Evolutionary conservation across 257 asterid genomes (phyloP), one percentile per base, ranked within the genome.

Genomic region (Mentha longifolia): DNA sequence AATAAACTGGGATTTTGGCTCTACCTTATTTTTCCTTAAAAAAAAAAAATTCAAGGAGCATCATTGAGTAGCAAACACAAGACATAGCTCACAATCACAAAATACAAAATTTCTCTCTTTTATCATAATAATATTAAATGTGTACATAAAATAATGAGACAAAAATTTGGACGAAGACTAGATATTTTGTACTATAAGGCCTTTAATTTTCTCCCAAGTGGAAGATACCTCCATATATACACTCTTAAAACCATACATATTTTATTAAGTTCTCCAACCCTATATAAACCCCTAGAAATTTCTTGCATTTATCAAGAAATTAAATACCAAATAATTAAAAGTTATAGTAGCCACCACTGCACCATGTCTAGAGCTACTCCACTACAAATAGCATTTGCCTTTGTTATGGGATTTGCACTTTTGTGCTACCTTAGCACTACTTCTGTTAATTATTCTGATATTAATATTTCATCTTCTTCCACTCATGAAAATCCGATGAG

Each of bases 341-440:
- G 9, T 5, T n/a, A 49, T 0, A 5, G 8, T 6, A 50, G 57
- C 31, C 30, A 52, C 58, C 25, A 22, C n/a, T n/a, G n/a, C 2
- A 2, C 3, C 59, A 52, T 52, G 59, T 52, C 59, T 52, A 52
- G 31, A 52, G 59, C 31, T 52, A 8, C 31, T 52, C 3, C 31
- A 52, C 31, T 52, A 7, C 30, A 52, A 52, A 52, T 52, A 52
- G 0, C 9, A 52, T 17, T 52, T 52, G 69, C 41, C 7, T 7
- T 63, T 19, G 12, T 43, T 25, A 63, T 63, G 20, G 69, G 69
- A 7, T 63, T 63, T 20, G 69, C 55, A 6, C 19, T 63, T 20
- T 13, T 17, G 13, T 61, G 67, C 67, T 61, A 37, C 67, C 30
- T n/a, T 57, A 57, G 63, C 45, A n/a, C 5, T 50, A n/a, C 12